Evolutionary conservation across 1,284 basidiomycete species (phyloP).

Genomic region (Sporisorium sorghi): DNA sequence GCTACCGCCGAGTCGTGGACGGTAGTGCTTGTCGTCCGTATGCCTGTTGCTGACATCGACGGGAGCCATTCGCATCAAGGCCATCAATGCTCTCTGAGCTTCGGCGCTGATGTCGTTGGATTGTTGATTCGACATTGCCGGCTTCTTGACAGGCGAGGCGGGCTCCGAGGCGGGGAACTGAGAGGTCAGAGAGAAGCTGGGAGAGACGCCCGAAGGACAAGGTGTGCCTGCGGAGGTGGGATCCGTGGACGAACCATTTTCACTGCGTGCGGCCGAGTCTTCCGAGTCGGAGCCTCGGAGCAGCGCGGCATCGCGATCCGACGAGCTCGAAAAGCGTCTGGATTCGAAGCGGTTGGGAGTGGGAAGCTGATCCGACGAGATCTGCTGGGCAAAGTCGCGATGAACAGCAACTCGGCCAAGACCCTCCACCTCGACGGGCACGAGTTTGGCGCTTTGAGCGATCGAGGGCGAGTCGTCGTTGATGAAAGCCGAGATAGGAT

Average conservation of each 20-base stretch:
- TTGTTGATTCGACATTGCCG: conserved; percentile 5
- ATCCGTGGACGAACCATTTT: conserved; percentile 42
- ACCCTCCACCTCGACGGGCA: conserved; percentile 50
- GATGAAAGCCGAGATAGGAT: conserved; percentile 39
- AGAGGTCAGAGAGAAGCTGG: conserved; percentile 54
- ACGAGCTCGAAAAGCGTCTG: conserved; percentile 25
- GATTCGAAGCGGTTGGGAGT: conserved; percentile 10
- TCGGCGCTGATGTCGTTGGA: conserved; percentile 23
- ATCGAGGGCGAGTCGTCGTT: conserved; percentile 21
- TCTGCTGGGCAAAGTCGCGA: conserved; percentile 46
- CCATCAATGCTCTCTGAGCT: conserved; percentile 28
- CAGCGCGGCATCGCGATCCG: conserved; percentile 33
- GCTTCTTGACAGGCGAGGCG: conserved; percentile 42
- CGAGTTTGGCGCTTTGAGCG: conserved; percentile 34
- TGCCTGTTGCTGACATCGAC: conserved; percentile 10
- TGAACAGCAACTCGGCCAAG: conserved; percentile 50
- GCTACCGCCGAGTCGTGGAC: conserved; percentile 43
- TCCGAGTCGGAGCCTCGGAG: conserved; percentile 45
- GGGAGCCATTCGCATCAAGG: conserved; percentile 21
- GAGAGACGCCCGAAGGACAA: conserved; percentile 44
- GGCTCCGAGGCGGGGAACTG: conserved; percentile 56
- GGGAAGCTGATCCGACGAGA: conserved; percentile 37
- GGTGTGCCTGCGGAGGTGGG: conserved; percentile 51
- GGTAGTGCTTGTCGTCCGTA: conserved; percentile 18
- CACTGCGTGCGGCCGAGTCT: conserved; percentile 47